Percentiles rank a stretch among this genome's conserved stretches.
phyloP scores from a whole-genome alignment of 169 alveolate genomes.

The Blepharisma undulans region DNA sequence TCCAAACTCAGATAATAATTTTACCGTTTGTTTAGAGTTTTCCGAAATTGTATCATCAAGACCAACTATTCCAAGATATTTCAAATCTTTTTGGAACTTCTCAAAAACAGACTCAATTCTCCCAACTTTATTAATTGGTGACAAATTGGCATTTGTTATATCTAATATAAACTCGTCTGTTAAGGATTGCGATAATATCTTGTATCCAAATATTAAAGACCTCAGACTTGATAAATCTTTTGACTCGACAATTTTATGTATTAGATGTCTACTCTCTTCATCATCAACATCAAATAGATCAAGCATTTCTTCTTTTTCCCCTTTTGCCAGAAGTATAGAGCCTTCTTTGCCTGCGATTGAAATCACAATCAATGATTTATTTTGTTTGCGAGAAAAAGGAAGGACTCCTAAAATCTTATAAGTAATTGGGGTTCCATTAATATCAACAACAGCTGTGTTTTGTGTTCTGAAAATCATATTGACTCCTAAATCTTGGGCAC shows the following conservation, averaged over 20 bases:
- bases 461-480: not conserved
- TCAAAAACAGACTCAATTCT: constrained; percentile 15
- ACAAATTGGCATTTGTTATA: not conserved
- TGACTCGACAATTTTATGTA: not conserved
- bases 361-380: not conserved
- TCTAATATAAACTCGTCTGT: not conserved
- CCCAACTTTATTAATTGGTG: not conserved
- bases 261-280: not conserved
- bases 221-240: not conserved
- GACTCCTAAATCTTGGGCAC: not conserved
- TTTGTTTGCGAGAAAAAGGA: not conserved
- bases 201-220: not conserved
- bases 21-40: constrained; percentile 16
- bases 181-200: not conserved
- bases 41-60: not conserved
- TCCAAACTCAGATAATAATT: not conserved
- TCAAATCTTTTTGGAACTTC: not conserved
- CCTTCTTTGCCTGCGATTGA: not conserved
- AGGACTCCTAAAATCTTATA: not conserved
- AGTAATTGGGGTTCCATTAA: not conserved
- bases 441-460: not conserved
- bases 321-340: not conserved
- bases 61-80: not conserved
- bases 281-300: not conserved
- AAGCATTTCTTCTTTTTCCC: constrained; percentile 7